A percentile compares a stretch with the other conserved stretches of the same genome.
These are phyloP conservation scores for Talaromyces sp. DNA, from an alignment of 2,329 filamentous ascomycete species.

Conservation along the genomic window DNA sequence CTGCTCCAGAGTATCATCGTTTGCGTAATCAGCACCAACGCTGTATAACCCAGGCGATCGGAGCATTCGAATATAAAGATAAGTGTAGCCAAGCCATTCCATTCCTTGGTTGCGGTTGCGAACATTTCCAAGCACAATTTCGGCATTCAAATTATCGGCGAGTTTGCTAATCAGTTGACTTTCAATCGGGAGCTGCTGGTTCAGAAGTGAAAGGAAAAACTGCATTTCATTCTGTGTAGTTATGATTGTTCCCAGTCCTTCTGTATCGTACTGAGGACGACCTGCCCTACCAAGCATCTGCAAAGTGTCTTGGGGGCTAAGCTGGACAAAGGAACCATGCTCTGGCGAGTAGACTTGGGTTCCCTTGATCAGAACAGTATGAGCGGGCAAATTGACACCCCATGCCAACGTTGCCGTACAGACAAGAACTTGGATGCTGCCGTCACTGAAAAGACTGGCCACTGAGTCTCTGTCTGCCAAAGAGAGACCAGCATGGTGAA, in stretches of 20 bases:
- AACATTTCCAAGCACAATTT: constrained; percentile 91
- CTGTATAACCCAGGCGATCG: constrained; percentile 92
- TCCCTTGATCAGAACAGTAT: constrained; percentile 98
- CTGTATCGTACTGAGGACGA: constrained; percentile 93
- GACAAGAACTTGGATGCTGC: constrained; percentile 88
- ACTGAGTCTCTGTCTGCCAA: constrained; percentile 92
- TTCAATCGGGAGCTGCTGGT: constrained; percentile 96
- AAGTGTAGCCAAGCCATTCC: constrained; percentile 98
- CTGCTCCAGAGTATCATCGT: constrained; percentile 86
- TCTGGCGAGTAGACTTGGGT: constrained; percentile 97
- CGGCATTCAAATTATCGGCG: constrained; percentile 93
- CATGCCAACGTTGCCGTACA: constrained; percentile 97
- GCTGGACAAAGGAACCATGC: constrained; percentile 96
- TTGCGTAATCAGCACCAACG: constrained; percentile 91
- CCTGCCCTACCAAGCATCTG: constrained; percentile 98
- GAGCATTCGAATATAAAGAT: constrained; percentile 96
- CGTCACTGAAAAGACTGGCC: constrained; percentile 88
- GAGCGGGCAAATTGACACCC: constrained; percentile 97
- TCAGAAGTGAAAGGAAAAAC: constrained; percentile 93
- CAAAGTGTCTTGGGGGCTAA: constrained; percentile 94
- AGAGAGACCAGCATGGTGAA: constrained; percentile 97
- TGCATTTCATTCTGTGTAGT: constrained; percentile 93
- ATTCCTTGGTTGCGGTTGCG: constrained; percentile 90
- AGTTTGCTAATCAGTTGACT: constrained; percentile 91
- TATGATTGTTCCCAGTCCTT: constrained; percentile 97